Evolutionary conservation across 768 basidiomycete species (phyloP).

Genomic region (Chiua virens): DNA sequence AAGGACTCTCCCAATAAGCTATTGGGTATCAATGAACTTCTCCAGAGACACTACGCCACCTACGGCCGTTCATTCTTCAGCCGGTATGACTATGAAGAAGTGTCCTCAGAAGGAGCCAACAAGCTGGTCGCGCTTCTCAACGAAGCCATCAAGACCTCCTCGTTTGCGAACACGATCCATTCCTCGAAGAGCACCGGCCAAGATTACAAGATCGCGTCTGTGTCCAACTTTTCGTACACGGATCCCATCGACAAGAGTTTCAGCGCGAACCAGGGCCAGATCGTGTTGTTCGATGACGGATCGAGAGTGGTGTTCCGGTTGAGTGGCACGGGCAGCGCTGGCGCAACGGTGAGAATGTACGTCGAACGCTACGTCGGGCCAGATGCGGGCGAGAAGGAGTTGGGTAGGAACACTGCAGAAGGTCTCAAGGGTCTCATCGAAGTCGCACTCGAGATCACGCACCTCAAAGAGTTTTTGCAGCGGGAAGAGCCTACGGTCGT

Average conservation of each 20-base stretch:
- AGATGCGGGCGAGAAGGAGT: slow-evolving; percentile 65
- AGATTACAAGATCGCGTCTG: slow-evolving; percentile 72
- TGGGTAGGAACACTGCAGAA: slow-evolving; percentile 76
- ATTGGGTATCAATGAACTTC: slow-evolving; percentile 88
- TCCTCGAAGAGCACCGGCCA: slow-evolving; percentile 63
- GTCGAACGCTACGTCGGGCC: slow-evolving; percentile 87
- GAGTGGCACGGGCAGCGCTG: slow-evolving; percentile 93
- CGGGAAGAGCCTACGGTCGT: slow-evolving; percentile 95
- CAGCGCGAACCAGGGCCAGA: slow-evolving; percentile 94
- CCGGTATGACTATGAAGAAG: slow-evolving; percentile 99
- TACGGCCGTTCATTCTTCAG: slow-evolving; percentile 99
- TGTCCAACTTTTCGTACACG: slow-evolving; percentile 92
- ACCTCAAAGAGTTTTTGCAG: slow-evolving; percentile 82
- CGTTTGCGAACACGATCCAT: slow-evolving; percentile 69
- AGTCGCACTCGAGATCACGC: slow-evolving; percentile 83
- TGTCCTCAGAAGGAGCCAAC: slow-evolving; percentile 86
- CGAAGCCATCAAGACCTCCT: slow-evolving; percentile 60
- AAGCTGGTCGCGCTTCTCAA: slow-evolving; percentile 81
- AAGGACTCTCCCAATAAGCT: slow-evolving; percentile 69
- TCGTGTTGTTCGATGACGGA: slow-evolving; percentile 89
- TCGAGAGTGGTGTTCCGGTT: slow-evolving; percentile 94
- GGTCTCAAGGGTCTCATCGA: slow-evolving; percentile 95
- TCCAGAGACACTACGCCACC: slow-evolving; percentile 81
- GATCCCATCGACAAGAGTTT: slow-evolving; percentile 97
- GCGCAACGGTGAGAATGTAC: slow-evolving; percentile 96